A percentile compares a stretch with the other conserved stretches of the same genome.
Conservation (phyloP, 345 rosid species). For the Rhizophora apiculata region DNA sequence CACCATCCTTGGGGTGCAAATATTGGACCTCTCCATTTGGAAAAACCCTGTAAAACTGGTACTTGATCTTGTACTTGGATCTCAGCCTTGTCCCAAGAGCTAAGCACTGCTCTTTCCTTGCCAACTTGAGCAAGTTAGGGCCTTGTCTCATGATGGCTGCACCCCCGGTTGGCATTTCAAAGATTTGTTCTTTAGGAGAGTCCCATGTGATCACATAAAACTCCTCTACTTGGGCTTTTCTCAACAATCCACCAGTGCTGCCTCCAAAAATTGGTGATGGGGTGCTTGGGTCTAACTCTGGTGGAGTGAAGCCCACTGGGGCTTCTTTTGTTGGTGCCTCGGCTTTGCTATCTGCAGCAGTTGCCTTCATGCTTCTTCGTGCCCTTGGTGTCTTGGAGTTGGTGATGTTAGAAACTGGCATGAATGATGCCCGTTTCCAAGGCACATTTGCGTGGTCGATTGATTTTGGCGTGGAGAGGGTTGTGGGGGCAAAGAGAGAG, state of each 20-base stretch:
- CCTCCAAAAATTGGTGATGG: conserved; percentile 94
- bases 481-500: conserved; percentile 51
- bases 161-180: conserved; percentile 95
- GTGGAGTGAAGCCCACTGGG: conserved; percentile 84
- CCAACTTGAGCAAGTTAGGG: conserved; percentile 82
- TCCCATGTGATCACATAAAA: conserved; percentile 96
- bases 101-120: conserved; percentile 93
- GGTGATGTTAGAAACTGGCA: not conserved
- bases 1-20: conserved; percentile 91
- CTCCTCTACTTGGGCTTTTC: conserved; percentile 87
- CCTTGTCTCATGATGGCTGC: conserved; percentile 97
- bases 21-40: conserved; percentile 93
- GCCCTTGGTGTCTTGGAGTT: conserved; percentile 8
- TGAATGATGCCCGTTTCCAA: conserved; percentile 37
- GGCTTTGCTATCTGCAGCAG: conserved; percentile 30
- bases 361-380: conserved; percentile 36
- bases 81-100: conserved; percentile 87
- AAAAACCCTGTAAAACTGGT: conserved; percentile 92
- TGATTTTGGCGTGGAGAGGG: conserved; percentile 43
- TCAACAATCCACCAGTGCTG: conserved; percentile 74
- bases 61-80: conserved; percentile 95
- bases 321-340: conserved; percentile 40
- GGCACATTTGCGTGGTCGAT: conserved; percentile 37
- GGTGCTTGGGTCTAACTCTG: conserved; percentile 72
- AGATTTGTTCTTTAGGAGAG: conserved; percentile 86